Evolutionary conservation across 257 asterid species (phyloP), one percentile per base, ranked within the genome.

Genomic region (Forsythia viridissima): DNA sequence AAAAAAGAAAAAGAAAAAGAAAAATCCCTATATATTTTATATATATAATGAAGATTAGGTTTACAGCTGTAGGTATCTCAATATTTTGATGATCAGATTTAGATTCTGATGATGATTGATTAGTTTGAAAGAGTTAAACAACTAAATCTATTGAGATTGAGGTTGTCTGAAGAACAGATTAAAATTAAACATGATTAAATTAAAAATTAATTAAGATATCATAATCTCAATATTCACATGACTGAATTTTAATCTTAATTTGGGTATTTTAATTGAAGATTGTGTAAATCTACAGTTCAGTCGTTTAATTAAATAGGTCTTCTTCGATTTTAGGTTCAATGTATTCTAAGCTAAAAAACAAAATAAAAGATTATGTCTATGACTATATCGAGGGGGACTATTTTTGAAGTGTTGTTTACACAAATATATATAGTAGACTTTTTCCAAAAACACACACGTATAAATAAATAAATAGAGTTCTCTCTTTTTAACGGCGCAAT

Each of bases 111-210:
- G 70, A 63, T 63, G 48, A 51, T 73, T 78, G 75, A 51, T 37
- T 36, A 16, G 74, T 65, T 21, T 57, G 48, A 3, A 70, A 43
- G 81, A 66, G 70, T 63, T 65, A 75, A 80, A 72, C 86, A 80
- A 46, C 78, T 40, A 43, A 70, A 86, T 86, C 86, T 81, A 76
- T 38, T 39, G 21, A 83, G 87, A 83, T 86, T 81, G 69, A 51
- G 41, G 38, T 70, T 73, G 79, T 81, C 84, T 38, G 3, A 75
- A 76, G 10, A 43, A 13, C 77, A 0, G 20, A 55, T 48, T 37
- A 52, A 37, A 20, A 76, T 61, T 61, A 21, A 61, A 61, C 36
- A 30, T 70, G 57, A 80, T 59, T 36, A 0, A 61, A 16, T 55
- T n/a, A 16, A 55, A 52, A 41, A 41, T 41, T 3, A 10, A 73